A percentile compares a stretch with the other conserved stretches of the same genome.
These are phyloP conservation scores for Colletotrichum coccodes DNA, from an alignment of 2,329 filamentous ascomycete species.

Conservation along the genomic window DNA sequence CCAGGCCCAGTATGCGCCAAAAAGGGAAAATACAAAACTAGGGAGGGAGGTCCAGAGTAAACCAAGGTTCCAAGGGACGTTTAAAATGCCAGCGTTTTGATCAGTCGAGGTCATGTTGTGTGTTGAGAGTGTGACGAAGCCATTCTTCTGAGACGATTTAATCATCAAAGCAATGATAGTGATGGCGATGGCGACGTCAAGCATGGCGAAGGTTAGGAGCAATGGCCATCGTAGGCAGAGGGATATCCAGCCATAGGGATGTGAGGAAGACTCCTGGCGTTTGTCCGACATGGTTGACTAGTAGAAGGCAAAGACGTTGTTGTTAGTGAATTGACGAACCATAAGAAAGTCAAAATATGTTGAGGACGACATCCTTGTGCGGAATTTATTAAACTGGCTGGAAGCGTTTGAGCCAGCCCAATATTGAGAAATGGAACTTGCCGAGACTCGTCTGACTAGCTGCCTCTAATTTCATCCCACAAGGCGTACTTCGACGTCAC, in stretches of 20 bases:
- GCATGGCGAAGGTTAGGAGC: background rate
- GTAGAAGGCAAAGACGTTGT: background rate
- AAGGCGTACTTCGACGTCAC: background rate
- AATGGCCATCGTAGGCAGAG: background rate
- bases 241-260: background rate
- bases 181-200: background rate
- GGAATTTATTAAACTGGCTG: no score
- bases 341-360: background rate
- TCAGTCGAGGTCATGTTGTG: background rate
- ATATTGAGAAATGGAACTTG: background rate
- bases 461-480: background rate
- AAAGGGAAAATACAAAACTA: slow-evolving; percentile 1
- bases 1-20: slow-evolving; percentile 14
- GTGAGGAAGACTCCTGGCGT: background rate
- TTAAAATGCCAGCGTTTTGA: background rate
- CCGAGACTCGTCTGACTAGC: background rate
- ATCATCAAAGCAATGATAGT: background rate
- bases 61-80: background rate
- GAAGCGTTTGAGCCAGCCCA: background rate
- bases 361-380: no score
- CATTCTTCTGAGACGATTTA: background rate
- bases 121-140: background rate
- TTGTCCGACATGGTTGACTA: background rate
- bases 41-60: slow-evolving; percentile 3
- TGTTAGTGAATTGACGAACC: background rate